Conservation (phyloP, 179 eudicot species). For the Amaranthus tricolor region DNA sequence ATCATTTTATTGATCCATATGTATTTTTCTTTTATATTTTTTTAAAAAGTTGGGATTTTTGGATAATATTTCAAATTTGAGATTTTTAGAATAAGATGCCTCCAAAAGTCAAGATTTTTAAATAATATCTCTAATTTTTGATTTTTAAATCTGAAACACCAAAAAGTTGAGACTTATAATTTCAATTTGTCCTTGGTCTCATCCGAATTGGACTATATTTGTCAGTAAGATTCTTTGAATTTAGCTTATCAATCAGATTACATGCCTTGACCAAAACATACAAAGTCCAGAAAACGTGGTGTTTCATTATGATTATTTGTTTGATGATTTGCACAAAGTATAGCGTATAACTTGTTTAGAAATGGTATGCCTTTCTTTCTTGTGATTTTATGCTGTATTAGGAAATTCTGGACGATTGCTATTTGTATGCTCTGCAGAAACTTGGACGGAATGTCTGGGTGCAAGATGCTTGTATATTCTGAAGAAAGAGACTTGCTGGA, state of each 20-base stretch:
- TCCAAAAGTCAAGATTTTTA: too few species aligned
- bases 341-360: not conserved
- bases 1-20: too few species aligned
- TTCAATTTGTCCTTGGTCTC: not conserved
- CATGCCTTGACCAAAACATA: not conserved
- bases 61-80: too few species aligned
- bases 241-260: not conserved
- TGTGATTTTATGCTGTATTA: not conserved
- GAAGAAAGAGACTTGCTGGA: constrained; percentile 61
- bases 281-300: not conserved
- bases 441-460: constrained; percentile 55
- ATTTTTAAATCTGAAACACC: too few species aligned
- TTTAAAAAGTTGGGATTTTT: too few species aligned
- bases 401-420: not conserved
- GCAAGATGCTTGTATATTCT: constrained; percentile 46
- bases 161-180: too few species aligned
- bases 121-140: too few species aligned
- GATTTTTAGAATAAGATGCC: too few species aligned
- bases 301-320: not conserved
- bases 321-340: not conserved
- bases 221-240: not conserved
- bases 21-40: too few species aligned
- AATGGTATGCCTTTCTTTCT: not conserved
- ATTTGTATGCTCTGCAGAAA: constrained; percentile 37
- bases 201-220: not conserved